These are phyloP conservation scores for Pythium pyrilobum DNA, from an alignment of 352 stramenopile species.

Conservation along the genomic window DNA sequence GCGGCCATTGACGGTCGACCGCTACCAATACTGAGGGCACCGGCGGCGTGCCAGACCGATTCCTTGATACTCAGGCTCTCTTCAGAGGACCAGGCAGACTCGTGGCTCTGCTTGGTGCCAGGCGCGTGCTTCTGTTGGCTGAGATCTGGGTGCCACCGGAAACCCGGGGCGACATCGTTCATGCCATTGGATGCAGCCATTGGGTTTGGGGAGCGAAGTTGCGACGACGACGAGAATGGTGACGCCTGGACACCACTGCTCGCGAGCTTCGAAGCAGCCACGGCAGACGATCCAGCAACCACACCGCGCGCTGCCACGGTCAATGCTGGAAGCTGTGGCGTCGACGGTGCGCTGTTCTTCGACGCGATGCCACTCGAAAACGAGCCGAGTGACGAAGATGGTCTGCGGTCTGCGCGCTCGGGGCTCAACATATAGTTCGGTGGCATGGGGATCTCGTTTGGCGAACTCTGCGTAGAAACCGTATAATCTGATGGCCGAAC, in stretches of 20 bases:
- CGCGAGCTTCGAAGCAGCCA: not conserved
- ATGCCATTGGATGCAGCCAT: not conserved
- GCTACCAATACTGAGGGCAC: slow-evolving; percentile 12
- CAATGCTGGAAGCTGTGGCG: slow-evolving; percentile 3
- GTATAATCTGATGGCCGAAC: not conserved
- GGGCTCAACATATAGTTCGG: slow-evolving; percentile 25
- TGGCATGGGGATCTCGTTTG: slow-evolving; percentile 24
- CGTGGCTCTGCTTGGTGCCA: slow-evolving; percentile 3
- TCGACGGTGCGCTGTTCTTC: not conserved
- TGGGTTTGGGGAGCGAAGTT: not conserved
- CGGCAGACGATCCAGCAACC: not conserved
- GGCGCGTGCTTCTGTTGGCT: slow-evolving; percentile 8
- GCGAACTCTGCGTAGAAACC: slow-evolving; percentile 7
- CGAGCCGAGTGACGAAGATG: slow-evolving; percentile 4
- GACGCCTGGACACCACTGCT: slow-evolving; percentile 1
- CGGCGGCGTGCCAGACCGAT: slow-evolving; percentile 25
- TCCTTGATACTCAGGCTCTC: slow-evolving; percentile 29
- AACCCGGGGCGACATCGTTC: slow-evolving; percentile 9
- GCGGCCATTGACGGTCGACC: slow-evolving; percentile 6
- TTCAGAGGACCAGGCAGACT: slow-evolving; percentile 12
- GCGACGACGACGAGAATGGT: not conserved
- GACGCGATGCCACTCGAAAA: slow-evolving; percentile 2
- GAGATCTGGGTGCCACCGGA: slow-evolving; percentile 14
- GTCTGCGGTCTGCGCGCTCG: not conserved
- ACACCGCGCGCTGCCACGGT: not conserved